These are phyloP conservation scores for Citrullus amarus DNA, from an alignment of 306 rosid genomes.

Conservation along the genomic window DNA sequence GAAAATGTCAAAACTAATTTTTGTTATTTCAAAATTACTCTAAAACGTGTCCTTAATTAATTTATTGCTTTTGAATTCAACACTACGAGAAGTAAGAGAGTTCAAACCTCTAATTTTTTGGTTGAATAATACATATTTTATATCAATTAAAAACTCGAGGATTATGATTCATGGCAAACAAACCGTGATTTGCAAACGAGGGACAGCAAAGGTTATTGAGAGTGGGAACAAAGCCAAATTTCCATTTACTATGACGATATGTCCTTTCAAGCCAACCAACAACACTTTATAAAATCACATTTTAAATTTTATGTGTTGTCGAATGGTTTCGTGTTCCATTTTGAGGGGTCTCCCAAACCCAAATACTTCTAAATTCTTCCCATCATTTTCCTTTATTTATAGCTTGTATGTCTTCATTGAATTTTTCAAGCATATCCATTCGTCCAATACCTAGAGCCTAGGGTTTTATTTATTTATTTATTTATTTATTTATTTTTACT, in stretches of 20 bases:
- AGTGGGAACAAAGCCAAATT: background rate
- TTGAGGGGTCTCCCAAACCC: conserved; percentile 1
- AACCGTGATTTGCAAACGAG: background rate
- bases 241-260: background rate
- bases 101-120: too few relatives aligned
- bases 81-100: too few relatives aligned
- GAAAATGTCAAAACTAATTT: too few relatives aligned
- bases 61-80: too few relatives aligned
- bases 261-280: background rate
- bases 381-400: background rate
- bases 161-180: background rate
- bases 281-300: background rate
- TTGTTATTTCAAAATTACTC: too few relatives aligned
- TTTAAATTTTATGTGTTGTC: background rate
- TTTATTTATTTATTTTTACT: too few relatives aligned
- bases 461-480: too few relatives aligned
- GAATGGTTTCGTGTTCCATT: background rate
- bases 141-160: background rate
- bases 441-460: background rate
- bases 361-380: background rate
- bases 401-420: background rate
- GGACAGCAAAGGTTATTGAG: background rate
- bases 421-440: background rate
- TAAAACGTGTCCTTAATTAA: too few relatives aligned
- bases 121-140: too few relatives aligned